Percentiles rank a stretch among this genome's conserved stretches.
Evolutionary conservation across 208 protist genomes (phyloP).

Genomic region (Lotmaria passim): DNA sequence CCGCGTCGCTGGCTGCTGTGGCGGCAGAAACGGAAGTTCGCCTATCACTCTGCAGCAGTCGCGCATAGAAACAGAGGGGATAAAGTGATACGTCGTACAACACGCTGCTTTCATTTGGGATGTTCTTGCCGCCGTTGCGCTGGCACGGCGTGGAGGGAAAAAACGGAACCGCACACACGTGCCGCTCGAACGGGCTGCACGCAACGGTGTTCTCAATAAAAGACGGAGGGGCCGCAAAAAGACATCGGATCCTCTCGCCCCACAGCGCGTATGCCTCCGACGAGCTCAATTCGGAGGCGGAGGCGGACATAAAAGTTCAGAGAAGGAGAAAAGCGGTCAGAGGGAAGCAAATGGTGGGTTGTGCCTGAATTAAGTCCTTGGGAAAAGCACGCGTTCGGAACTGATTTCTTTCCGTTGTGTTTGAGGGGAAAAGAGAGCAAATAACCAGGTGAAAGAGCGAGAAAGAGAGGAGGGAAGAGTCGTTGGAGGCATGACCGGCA

Average conservation of each 20-base stretch:
- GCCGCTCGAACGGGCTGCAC: constrained; percentile 28
- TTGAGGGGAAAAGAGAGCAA: no score
- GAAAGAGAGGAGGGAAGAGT: no score
- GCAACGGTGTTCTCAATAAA: constrained; percentile 10
- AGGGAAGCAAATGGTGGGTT: no score
- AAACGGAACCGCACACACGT: constrained; percentile 15
- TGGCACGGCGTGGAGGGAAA: neutral
- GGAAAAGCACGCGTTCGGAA: no score
- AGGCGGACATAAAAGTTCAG: neutral
- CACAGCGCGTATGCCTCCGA: constrained; percentile 61
- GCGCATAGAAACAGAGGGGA: constrained; percentile 68
- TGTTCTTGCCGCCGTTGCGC: neutral
- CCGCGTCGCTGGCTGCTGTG: neutral
- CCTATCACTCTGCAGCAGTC: constrained; percentile 27
- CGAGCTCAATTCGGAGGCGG: constrained; percentile 7
- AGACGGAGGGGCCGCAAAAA: constrained; percentile 35
- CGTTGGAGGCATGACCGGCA: no score
- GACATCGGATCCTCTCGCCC: constrained; percentile 50
- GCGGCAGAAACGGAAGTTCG: neutral
- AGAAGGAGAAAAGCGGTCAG: neutral
- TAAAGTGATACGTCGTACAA: constrained; percentile 40
- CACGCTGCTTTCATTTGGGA: neutral
- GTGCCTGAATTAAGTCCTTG: no score
- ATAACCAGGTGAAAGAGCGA: no score
- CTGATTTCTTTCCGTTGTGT: no score